Evolutionary conservation across 2,329 filamentous ascomycete species (phyloP).

Genomic region (Alternaria gansuensis): DNA sequence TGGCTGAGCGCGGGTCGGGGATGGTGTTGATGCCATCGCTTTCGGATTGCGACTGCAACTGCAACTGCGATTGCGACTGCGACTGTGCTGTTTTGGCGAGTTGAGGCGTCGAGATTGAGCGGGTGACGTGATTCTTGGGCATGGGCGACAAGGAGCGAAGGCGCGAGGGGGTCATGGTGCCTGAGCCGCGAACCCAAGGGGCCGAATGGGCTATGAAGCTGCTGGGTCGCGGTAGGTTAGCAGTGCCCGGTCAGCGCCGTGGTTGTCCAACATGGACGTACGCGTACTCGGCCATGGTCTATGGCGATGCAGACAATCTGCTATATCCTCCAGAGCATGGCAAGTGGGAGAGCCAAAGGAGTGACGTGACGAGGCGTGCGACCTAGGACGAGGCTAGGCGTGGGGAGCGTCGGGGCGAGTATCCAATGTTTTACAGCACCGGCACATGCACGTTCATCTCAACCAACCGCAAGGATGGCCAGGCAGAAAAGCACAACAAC

Average conservation of each 20-base stretch:
- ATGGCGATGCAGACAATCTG: slow-evolving; percentile 12
- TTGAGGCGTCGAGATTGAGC: slow-evolving; percentile 51
- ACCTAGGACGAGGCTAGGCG: slow-evolving; percentile 6
- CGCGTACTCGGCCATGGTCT: slow-evolving; percentile 39
- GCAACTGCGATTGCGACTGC: slow-evolving; percentile 54
- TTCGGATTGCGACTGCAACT: slow-evolving; percentile 53
- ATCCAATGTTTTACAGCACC: not conserved
- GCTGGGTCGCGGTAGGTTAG: slow-evolving; percentile 24
- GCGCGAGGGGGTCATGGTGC: slow-evolving; percentile 49
- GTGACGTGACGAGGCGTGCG: slow-evolving; percentile 35
- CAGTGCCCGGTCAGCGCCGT: slow-evolving; percentile 19
- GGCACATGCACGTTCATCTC: not conserved
- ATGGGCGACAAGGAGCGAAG: slow-evolving; percentile 50
- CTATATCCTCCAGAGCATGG: slow-evolving; percentile 19
- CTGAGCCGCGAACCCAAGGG: slow-evolving; percentile 46
- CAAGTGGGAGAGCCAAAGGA: slow-evolving; percentile 40
- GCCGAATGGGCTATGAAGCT: slow-evolving; percentile 48
- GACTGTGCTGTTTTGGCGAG: slow-evolving; percentile 45
- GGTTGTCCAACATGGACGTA: slow-evolving; percentile 25
- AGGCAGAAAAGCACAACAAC: not conserved
- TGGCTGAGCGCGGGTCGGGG: slow-evolving; percentile 62
- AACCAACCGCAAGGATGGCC: not conserved
- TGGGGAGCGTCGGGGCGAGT: not conserved
- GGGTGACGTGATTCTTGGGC: slow-evolving; percentile 51
- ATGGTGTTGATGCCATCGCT: slow-evolving; percentile 73